Evolutionary conservation across 2,329 filamentous ascomycete species (phyloP), one percentile per base, ranked within the genome.

Genomic region (Rutstroemia sp.): DNA sequence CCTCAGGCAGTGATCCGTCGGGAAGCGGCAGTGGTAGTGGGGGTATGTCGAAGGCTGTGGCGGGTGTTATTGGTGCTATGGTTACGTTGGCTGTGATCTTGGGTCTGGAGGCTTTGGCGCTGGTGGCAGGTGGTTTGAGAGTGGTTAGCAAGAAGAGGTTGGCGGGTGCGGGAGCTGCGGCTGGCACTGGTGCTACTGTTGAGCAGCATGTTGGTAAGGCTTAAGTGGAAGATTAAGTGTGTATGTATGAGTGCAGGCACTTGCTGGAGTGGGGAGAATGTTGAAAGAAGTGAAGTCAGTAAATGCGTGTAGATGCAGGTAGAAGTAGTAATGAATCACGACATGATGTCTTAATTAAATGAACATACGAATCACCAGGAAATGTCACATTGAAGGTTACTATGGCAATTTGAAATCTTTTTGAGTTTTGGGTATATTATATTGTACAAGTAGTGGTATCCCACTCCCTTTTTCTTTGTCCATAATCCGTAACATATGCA

Each of bases 31-130:
- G 23, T 21, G 17, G 30, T 1, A 45, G 19, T 12, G 62, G 64
- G 23, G 66, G 66, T n/a, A 76, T 95, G 27, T 87, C 85, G 51
- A 81, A 77, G 39, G 78, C 82, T 5, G 83, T 92, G n/a, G 89
- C 88, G 0, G 89, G 90, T 51, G 89, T 92, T 5, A 91, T 95
- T 66, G 84, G 84, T 38, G 84, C 84, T 0, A 80, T 87, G 76
- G 83, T 87, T 17, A 86, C 84, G 1, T 68, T 88, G 41, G 83
- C 76, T 23, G 81, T 86, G 10, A 73, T 87, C n/a, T 63, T 86
- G 45, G 81, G 79, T 0, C 54, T 82, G 10, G 78, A 80, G 61
- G 76, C 73, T 1, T 61, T 83, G 19, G 69, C 80, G 51, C 65
- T 86, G 69, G 59, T 83, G 45, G 54, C 80, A 7, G 80, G 77